Evolutionary conservation across 495 filamentous ascomycete species (phyloP), one percentile per base, ranked within the genome.

Genomic region (Aspergillus incahuasiensis): DNA sequence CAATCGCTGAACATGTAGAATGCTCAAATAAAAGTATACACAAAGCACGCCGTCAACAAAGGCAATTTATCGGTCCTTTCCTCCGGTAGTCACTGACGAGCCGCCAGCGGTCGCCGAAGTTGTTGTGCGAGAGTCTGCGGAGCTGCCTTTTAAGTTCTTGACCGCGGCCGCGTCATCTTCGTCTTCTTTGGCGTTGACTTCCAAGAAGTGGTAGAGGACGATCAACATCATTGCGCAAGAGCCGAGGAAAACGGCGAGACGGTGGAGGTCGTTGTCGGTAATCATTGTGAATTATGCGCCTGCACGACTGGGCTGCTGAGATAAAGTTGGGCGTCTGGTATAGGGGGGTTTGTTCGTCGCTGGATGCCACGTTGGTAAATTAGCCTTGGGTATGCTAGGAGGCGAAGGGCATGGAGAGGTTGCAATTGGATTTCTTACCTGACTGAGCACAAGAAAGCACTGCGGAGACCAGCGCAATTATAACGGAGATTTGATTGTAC

Each of bases 171-270:
- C 40, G 3, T 58, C 34, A n/a, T 79, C 79, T 50, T 88, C 63
- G 22, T 80, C 79, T 43, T 89, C 83, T 56, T 78, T 74, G 32
- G 91, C 84, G 69, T 98, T 98, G 78, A 97, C 84, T 66, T 97
- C 92, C 63, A 99, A 86, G 79, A 95, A 97, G 75, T 96, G 91
- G 80, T 97, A 97, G 18, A 96, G 73, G 42, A 97, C 84, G 45
- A 96, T 96, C 59, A 99, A 82, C 51, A 96, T 82, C 91, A 97
- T 94, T 62, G 94, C 83, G 30, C 86, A 80, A 40, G 85, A 91
- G 74, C 95, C 94, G 54, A 97, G 88, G 72, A 96, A 92, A 68
- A 96, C 85, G 72, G 94, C 92, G 20, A 99, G 85, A 24, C 81
- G 79, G 75, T 90, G 89, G 63, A 94, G 83, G 51, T 91, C 86